phyloP scores from a whole-genome alignment of 2,329 filamentous ascomycete species.

The Laburnicola sp. region DNA sequence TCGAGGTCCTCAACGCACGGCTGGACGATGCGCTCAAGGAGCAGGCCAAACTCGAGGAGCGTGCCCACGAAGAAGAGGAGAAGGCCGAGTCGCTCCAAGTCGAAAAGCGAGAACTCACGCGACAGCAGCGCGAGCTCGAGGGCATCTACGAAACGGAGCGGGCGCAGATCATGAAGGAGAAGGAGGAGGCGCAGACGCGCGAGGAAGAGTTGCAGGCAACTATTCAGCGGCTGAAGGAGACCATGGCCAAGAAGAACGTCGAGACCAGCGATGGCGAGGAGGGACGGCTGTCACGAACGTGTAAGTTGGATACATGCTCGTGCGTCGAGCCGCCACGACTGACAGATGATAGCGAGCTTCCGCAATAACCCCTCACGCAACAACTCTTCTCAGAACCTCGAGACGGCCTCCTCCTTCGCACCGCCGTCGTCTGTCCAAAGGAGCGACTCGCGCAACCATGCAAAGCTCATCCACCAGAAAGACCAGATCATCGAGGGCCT shows the following conservation, averaged over 20 bases:
- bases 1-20: conserved; percentile 79
- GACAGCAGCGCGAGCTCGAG: conserved; percentile 88
- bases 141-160: conserved; percentile 90
- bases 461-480: conserved; percentile 88
- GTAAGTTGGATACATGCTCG: conserved; percentile 27
- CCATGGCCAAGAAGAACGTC: conserved; percentile 73
- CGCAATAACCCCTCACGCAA: conserved; percentile 49
- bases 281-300: conserved; percentile 55
- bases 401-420: conserved; percentile 80
- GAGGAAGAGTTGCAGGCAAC: conserved; percentile 90
- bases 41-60: conserved; percentile 84
- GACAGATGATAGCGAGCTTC: conserved; percentile 40
- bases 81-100: conserved; percentile 78
- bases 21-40: conserved; percentile 84
- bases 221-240: conserved; percentile 90
- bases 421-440: conserved; percentile 81
- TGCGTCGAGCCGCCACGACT: too few relatives aligned
- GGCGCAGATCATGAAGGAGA: conserved; percentile 84
- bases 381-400: conserved; percentile 65
- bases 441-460: conserved; percentile 86
- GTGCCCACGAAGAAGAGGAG: conserved; percentile 82
- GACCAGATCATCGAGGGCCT: conserved; percentile 95
- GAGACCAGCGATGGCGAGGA: conserved; percentile 56
- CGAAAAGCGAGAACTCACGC: conserved; percentile 79
- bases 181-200: conserved; percentile 79